Conservation (phyloP, 371 early-diverging fungal genomes). For the Zychaea mexicana region DNA sequence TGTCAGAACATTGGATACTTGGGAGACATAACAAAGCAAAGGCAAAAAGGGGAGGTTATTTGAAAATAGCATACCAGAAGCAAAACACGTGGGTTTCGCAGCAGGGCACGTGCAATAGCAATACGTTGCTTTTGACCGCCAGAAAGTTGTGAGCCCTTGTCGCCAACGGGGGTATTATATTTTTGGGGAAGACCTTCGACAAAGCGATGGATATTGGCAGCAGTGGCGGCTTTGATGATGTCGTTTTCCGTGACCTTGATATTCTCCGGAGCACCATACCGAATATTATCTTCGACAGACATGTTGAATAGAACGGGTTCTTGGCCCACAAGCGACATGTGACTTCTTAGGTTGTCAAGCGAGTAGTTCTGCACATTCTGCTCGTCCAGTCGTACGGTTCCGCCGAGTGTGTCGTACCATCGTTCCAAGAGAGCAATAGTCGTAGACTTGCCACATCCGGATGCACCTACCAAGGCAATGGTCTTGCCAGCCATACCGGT, state of each 20-base stretch:
- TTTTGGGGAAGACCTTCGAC: constrained; percentile 65
- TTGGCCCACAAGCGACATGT: constrained; percentile 84
- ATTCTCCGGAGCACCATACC: constrained; percentile 56
- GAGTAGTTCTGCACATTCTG: constrained; percentile 63
- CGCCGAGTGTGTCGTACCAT: constrained; percentile 78
- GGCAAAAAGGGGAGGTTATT: no score
- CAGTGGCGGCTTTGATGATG: constrained; percentile 57
- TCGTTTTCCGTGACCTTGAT: constrained; percentile 50
- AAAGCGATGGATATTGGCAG: constrained; percentile 81
- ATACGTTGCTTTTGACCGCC: constrained; percentile 36
- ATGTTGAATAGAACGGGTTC: constrained; percentile 84
- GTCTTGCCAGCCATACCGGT: constrained; percentile 65
- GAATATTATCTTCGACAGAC: constrained; percentile 79
- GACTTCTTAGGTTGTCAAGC: constrained; percentile 61
- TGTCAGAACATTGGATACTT: no score
- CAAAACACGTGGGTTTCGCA: constrained; percentile 84
- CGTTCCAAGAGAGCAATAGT: constrained; percentile 80
- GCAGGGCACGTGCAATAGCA: constrained; percentile 56
- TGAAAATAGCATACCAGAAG: constrained; percentile 57
- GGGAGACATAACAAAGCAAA: no score
- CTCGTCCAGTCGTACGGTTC: constrained; percentile 67
- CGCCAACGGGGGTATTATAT: constrained; percentile 80
- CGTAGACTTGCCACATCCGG: constrained; percentile 75
- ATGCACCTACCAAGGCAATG: constrained; percentile 59
- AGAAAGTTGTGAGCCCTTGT: constrained; percentile 59